Base-by-base conservation (phyloP, 2,329 filamentous ascomycete species). In the Sordariomycetes sp. region DNA sequence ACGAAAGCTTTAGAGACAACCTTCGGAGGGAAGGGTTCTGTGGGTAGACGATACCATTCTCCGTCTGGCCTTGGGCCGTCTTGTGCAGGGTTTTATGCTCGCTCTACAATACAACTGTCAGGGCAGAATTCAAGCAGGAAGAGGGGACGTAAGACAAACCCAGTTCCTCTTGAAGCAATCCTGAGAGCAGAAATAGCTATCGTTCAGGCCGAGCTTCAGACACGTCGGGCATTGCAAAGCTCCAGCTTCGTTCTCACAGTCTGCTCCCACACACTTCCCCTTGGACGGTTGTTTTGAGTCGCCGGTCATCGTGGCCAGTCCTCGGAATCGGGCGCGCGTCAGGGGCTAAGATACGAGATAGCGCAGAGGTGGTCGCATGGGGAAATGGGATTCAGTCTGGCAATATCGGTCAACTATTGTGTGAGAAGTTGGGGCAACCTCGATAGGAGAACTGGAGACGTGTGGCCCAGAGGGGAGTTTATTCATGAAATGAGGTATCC, bases 121-220 rank as follows among this genome's bases (percentile, higher is more conserved):
- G 53, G 25, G 4, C 16, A 12, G 34, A 54, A 46, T 18, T 25
- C 54, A 24, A 20, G 22, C 8, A 40, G 28, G 34, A 24, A 22
- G 8, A n/a, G 24, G 54, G n/a, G 4, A 24, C 28, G 2, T n/a
- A 56, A 50, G 65, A 65, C 83, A 66, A 84, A 97, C 94, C 94
- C 94, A 99, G 79, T 91, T 99, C 73, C 85, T 87, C 80, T 97
- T 97, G 77, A 99, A 99, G 79, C 94, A 99, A 66, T 97, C 94
- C 73, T 99, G 94, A 32, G 91, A 91, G 78, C 94, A 99, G 76
- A 97, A 99, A 74, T 85, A 97, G 76, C 90, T 96, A 68, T 94
- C 90, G 69, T 91, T 85, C 66, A 86, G 86, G 57, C 88, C 89
- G 52, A 92, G 77, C 75, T 96, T 97, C 67, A 97, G 80, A 71